These are phyloP conservation scores for Backusella luteola DNA, from an alignment of 192 early-diverging fungal species.

Conservation along the genomic window DNA sequence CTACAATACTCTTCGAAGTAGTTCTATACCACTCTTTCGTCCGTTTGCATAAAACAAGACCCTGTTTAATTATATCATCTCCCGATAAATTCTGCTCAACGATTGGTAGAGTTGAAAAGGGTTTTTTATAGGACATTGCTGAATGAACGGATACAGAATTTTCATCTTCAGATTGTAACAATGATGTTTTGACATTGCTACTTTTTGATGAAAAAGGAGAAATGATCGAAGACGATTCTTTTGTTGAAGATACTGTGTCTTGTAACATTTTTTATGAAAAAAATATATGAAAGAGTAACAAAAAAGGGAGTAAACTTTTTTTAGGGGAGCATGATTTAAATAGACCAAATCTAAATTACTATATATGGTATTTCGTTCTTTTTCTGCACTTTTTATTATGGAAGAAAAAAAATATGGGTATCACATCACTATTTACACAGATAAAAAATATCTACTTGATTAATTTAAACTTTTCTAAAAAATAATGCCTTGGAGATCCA, in stretches of 20 bases:
- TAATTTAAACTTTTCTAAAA: slow-evolving; percentile 1
- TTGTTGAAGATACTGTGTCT: not conserved
- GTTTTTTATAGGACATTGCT: not conserved
- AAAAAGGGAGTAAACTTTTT: not conserved
- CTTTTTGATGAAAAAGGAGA: not conserved
- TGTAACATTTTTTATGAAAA: not conserved
- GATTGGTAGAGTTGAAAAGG: not conserved
- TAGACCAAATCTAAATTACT: not conserved
- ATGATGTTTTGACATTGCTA: not conserved
- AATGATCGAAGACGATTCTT: not conserved
- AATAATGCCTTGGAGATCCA: not conserved
- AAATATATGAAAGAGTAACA: not conserved
- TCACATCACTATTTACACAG: not conserved
- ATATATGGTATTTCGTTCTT: not conserved
- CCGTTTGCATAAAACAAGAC: not conserved
- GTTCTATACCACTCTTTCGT: not conserved
- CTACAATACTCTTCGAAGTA: not conserved
- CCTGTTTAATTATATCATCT: not conserved
- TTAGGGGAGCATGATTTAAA: not conserved
- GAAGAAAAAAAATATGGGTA: not conserved
- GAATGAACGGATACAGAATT: not conserved
- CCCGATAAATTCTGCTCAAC: not conserved
- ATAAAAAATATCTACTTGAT: not conserved
- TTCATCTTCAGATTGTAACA: not conserved
- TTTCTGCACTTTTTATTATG: not conserved